These are phyloP conservation scores for Cyclospora cayetanensis DNA, from an alignment of 169 alveolate species.

Conservation along the genomic window DNA sequence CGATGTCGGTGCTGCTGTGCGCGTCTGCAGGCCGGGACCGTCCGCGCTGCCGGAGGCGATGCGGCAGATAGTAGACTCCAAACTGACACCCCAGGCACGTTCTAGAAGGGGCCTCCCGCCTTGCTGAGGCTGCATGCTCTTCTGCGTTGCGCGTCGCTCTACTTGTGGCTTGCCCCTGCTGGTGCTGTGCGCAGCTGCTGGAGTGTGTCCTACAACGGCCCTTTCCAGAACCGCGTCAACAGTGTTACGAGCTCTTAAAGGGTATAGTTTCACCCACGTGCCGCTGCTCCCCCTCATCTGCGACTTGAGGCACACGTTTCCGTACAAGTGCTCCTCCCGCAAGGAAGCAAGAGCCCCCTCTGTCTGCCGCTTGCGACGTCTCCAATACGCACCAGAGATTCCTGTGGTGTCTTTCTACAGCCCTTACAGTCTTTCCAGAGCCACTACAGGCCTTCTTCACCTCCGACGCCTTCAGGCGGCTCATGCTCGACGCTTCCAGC, in stretches of 20 bases:
- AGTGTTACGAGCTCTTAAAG: background rate
- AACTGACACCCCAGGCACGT: constrained; percentile 9
- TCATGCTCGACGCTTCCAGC: background rate
- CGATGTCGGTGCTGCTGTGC: background rate
- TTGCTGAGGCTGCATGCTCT: background rate
- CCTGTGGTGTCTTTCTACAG: background rate
- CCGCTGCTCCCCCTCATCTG: background rate
- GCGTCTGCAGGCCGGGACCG: constrained; percentile 3
- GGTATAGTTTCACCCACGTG: background rate
- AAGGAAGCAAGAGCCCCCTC: background rate
- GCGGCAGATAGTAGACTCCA: background rate
- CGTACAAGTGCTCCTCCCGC: too few relatives aligned
- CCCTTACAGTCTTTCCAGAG: background rate
- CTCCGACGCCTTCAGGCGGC: background rate
- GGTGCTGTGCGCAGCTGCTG: background rate
- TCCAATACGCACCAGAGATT: background rate
- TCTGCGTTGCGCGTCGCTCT: background rate
- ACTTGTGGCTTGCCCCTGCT: background rate
- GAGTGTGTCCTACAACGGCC: constrained; percentile 26
- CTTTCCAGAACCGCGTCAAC: constrained; percentile 19
- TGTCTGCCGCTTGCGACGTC: background rate
- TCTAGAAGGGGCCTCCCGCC: background rate
- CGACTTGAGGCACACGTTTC: background rate
- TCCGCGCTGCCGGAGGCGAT: background rate
- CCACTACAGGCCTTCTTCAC: background rate